Conservation (phyloP, 164 flowering plant species). For the Amborella trichopoda region DNA sequence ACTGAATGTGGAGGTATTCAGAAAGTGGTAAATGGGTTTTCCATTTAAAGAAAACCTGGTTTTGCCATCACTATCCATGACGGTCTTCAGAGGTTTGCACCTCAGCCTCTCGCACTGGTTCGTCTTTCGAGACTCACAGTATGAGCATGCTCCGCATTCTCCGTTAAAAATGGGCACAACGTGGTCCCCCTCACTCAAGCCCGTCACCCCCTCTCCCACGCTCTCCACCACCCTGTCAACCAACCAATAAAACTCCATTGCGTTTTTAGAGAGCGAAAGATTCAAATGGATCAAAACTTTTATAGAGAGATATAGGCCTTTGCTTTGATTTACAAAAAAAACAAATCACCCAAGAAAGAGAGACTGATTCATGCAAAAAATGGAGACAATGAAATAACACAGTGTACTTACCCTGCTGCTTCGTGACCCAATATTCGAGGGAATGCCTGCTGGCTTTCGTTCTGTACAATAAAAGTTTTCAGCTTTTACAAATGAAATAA, state of each 20-base stretch:
- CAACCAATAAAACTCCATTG: neutral
- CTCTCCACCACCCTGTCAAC: slow-evolving; percentile 55
- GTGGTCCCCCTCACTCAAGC: slow-evolving; percentile 42
- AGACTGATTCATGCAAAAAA: neutral
- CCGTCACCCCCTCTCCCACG: slow-evolving; percentile 51
- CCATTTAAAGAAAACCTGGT: slow-evolving; percentile 37
- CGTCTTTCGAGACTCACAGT: slow-evolving; percentile 35
- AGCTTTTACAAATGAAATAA: neutral
- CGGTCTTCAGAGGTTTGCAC: slow-evolving; percentile 35
- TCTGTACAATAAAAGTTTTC: slow-evolving; percentile 13
- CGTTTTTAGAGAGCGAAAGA: neutral
- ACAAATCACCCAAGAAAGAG: neutral
- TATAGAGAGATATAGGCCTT: neutral
- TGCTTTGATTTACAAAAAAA: neutral
- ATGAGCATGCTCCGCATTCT: slow-evolving; percentile 40
- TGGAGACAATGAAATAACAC: neutral
- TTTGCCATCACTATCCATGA: slow-evolving; percentile 46
- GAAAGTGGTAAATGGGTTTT: slow-evolving; percentile 52
- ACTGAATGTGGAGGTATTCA: slow-evolving; percentile 60
- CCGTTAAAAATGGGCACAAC: slow-evolving; percentile 67
- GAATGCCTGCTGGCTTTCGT: slow-evolving; percentile 34
- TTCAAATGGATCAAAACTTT: neutral
- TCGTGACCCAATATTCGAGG: slow-evolving; percentile 80
- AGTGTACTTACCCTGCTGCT: slow-evolving; percentile 49
- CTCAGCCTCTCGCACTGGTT: slow-evolving; percentile 39